Evolutionary conservation across 352 stramenopile species (phyloP).

Genomic region (Aphanomyces invadans): DNA sequence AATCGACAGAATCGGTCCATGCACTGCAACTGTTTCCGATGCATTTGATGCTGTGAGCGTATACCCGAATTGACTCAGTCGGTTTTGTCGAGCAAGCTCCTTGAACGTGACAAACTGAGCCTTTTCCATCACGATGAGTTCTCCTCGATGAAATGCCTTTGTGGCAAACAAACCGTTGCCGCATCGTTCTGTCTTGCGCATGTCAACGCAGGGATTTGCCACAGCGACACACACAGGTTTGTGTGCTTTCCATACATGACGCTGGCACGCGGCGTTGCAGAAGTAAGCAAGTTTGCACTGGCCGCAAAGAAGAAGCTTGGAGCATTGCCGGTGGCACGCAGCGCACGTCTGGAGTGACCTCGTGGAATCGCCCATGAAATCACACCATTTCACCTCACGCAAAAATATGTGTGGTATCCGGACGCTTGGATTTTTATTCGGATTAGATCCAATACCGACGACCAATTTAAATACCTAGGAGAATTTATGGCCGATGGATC

Average conservation of each 20-base stretch:
- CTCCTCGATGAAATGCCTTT: conserved; percentile 8
- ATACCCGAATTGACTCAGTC: conserved; percentile 22
- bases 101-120: conserved; percentile 5
- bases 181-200: not conserved
- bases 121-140: conserved; percentile 24
- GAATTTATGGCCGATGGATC: not conserved
- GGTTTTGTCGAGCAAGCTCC: not conserved
- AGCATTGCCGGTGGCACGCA: conserved; percentile 20
- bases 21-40: not conserved
- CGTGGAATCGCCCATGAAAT: conserved; percentile 1
- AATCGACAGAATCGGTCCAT: conserved; percentile 19
- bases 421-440: not conserved
- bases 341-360: conserved; percentile 1
- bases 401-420: too few species aligned
- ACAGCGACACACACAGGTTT: conserved; percentile 18
- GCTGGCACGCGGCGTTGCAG: conserved; percentile 16
- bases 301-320: conserved; percentile 12
- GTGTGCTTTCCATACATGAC: conserved; percentile 22
- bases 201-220: conserved; percentile 16
- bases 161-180: conserved; percentile 22
- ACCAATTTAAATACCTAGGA: not conserved
- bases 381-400: too few species aligned
- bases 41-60: not conserved
- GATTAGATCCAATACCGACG: conserved; percentile 7
- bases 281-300: conserved; percentile 24